Evolutionary conservation across 257 asterid species (phyloP).

Genomic region (Scutellaria baicalensis): DNA sequence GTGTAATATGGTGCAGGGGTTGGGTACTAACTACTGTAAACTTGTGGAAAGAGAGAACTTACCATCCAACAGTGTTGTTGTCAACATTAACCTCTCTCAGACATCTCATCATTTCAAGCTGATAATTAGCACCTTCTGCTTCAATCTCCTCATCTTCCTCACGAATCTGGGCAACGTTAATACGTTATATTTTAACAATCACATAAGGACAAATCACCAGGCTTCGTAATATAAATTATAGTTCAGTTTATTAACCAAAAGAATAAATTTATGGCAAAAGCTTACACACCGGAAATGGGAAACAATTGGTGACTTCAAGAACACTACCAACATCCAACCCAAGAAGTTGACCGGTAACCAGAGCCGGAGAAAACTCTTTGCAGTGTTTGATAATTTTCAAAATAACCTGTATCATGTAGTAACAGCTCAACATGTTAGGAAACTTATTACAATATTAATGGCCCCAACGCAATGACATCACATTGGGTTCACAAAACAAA

Average conservation of each 20-base stretch:
- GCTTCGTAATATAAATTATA: neutral
- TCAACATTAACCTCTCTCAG: slow-evolving; percentile 96
- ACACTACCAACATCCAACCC: slow-evolving; percentile 98
- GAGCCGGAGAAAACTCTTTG: slow-evolving; percentile 89
- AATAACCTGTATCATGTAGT: slow-evolving; percentile 48
- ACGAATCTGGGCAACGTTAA: slow-evolving; percentile 47
- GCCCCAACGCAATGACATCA: neutral
- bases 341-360: slow-evolving; percentile 93
- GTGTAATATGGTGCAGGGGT: neutral
- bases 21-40: neutral
- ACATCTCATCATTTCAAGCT: slow-evolving; percentile 99
- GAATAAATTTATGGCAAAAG: neutral
- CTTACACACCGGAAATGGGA: slow-evolving; percentile 83
- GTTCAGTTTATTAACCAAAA: neutral
- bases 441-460: neutral
- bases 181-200: neutral
- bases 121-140: slow-evolving; percentile 97
- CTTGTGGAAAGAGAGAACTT: slow-evolving; percentile 11
- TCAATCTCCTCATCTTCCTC: slow-evolving; percentile 98
- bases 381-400: slow-evolving; percentile 94
- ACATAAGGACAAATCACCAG: neutral
- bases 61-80: slow-evolving; percentile 98
- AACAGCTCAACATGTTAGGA: neutral
- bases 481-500: neutral
- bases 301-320: slow-evolving; percentile 94